Percentiles rank a stretch among this genome's conserved stretches.
Conservation (phyloP, 139 green algal genomes). For the Diplosphaera chodatii region DNA sequence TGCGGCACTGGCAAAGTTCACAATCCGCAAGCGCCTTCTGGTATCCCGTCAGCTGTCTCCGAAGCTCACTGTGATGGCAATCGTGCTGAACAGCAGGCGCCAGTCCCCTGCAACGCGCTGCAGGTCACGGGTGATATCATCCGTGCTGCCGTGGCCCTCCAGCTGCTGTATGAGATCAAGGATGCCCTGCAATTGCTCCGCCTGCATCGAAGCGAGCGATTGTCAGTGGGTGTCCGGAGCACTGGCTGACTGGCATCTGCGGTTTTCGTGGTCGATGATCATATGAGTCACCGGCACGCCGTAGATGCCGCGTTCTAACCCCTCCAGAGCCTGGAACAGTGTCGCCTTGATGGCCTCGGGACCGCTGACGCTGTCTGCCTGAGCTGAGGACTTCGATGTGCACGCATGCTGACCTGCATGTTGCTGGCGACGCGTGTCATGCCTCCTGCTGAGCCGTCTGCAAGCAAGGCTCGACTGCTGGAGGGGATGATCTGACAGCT, state of each 20-base stretch:
- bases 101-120: conserved; percentile 48
- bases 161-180: conserved; percentile 34
- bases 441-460: too few relatives aligned
- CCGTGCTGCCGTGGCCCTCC: conserved; percentile 37
- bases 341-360: not conserved
- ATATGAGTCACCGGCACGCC: conserved; percentile 28
- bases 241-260: too few relatives aligned
- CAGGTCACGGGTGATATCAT: conserved; percentile 32
- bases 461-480: too few relatives aligned
- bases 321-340: conserved; percentile 22
- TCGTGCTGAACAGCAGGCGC: conserved; percentile 73
- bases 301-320: conserved; percentile 51
- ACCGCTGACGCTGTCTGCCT: too few relatives aligned
- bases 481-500: too few relatives aligned
- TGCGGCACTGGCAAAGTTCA: too few relatives aligned
- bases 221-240: too few relatives aligned
- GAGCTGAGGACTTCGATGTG: too few relatives aligned
- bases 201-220: conserved; percentile 22
- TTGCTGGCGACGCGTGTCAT: too few relatives aligned
- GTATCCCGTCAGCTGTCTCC: not conserved
- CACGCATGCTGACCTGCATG: too few relatives aligned
- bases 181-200: conserved; percentile 38
- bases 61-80: conserved; percentile 57
- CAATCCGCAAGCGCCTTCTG: too few relatives aligned
- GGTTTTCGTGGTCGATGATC: too few relatives aligned